These are phyloP conservation scores for Ramaria rubella DNA, from an alignment of 768 basidiomycete species.

Conservation along the genomic window DNA sequence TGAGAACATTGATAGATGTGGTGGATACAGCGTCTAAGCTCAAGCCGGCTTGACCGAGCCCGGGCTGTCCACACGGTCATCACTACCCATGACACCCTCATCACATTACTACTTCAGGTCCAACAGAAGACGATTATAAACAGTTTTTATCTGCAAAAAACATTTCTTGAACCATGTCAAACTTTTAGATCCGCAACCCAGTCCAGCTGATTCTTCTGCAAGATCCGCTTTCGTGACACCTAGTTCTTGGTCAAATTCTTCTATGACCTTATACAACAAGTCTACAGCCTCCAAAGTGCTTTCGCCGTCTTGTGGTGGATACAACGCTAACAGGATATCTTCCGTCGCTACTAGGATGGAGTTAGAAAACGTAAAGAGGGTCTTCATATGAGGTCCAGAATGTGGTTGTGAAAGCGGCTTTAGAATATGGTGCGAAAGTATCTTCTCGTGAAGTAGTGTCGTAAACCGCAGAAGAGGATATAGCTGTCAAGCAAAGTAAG, in stretches of 20 bases:
- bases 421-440: slow-evolving; percentile 44
- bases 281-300: slow-evolving; percentile 36
- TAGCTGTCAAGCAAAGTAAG: slow-evolving; percentile 34
- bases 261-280: slow-evolving; percentile 32
- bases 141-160: slow-evolving; percentile 52
- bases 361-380: slow-evolving; percentile 43
- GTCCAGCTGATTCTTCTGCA: slow-evolving; percentile 17
- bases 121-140: slow-evolving; percentile 10
- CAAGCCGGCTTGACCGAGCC: too few relatives aligned
- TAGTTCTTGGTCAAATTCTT: slow-evolving; percentile 29
- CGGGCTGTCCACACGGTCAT: not conserved
- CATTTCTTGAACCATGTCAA: slow-evolving; percentile 61
- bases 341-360: slow-evolving; percentile 50
- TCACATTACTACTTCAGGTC: not conserved
- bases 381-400: slow-evolving; percentile 38
- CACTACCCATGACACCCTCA: not conserved
- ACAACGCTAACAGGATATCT: slow-evolving; percentile 60
- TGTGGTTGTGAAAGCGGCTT: slow-evolving; percentile 16
- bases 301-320: slow-evolving; percentile 50
- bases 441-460: slow-evolving; percentile 55
- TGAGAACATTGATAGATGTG: too few relatives aligned
- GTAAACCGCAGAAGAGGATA: slow-evolving; percentile 53
- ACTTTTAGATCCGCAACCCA: slow-evolving; percentile 26
- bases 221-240: slow-evolving; percentile 22
- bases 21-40: too few relatives aligned